Evolutionary conservation across 148 eudicot genomes (phyloP).

Genomic region (Dianthus caryophyllus): DNA sequence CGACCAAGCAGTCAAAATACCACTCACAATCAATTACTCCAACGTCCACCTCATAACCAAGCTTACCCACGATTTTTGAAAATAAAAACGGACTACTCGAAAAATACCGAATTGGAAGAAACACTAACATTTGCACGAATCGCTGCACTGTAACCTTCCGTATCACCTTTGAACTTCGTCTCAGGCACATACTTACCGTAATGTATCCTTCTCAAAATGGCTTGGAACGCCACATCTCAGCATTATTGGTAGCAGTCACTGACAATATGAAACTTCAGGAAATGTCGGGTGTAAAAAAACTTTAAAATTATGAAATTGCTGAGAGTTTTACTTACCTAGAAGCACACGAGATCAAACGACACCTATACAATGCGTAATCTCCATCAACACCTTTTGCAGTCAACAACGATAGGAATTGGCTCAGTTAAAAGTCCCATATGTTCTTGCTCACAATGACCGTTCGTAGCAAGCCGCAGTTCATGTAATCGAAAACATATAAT

Average conservation of each 20-base stretch:
- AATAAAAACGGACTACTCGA: no score
- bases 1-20: no score
- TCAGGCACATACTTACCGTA: constrained; percentile 88
- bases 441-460: constrained; percentile 53
- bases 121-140: constrained; percentile 58
- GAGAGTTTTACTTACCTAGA: constrained; percentile 50
- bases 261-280: background rate
- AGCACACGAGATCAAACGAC: constrained; percentile 61
- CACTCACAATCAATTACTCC: no score
- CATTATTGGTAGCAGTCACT: background rate
- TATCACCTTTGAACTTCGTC: constrained; percentile 55
- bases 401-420: constrained; percentile 49
- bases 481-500: constrained; percentile 7
- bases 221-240: constrained; percentile 32
- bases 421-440: constrained; percentile 66
- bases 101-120: no score
- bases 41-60: no score
- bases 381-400: constrained; percentile 68
- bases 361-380: constrained; percentile 57
- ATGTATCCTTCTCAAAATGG: constrained; percentile 83
- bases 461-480: constrained; percentile 35
- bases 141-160: constrained; percentile 57
- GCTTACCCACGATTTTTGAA: no score
- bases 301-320: background rate
- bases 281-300: background rate